Base-by-base conservation (phyloP, 192 early-diverging fungal species). In the Coemansia interrupta region DNA sequence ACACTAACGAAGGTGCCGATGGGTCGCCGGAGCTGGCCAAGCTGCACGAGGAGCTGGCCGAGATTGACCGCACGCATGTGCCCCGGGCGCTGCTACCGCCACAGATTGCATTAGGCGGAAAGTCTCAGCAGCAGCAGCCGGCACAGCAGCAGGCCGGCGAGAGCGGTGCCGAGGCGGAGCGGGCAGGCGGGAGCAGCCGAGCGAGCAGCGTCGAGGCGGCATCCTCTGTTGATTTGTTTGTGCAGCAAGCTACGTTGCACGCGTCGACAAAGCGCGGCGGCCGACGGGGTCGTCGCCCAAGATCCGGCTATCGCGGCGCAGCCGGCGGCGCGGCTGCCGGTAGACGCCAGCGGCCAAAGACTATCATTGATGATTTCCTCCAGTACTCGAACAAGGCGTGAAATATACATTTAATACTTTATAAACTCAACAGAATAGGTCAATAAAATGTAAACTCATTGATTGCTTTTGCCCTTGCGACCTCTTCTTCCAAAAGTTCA, bases 11-110 rank as follows among this genome's bases (percentile, higher is more conserved):
- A 0, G 43, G 14, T 1, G 7, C 52, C 1, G 23, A 44, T 0
- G 60, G 40, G 11, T 15, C 39, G 36, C 18, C 52, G 4, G 56
- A 40, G 40, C 30, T 59, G 0, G 43, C 43, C 7, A 20, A 26
- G 32, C 55, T 78, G 58, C 42, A 60, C 5, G 43, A 40, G 2
- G 68, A 71, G 19, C 65, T 78, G 17, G 49, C 58, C 0, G 41
- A 22, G 13, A 47, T 78, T 14, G 75, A 78, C 38, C 28, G 30
- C 11, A 28, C 57, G 0, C 44, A 48, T 17, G 43, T 71, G 19
- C 56, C 73, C 7, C 38, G 48, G 4, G 47, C 66, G 8, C 40
- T 78, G 24, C 42, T 78, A 5, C 75, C 75, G n/a, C 75, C 75
- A 0, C 26, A 47, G 1, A 42, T 72, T 18, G 55, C 61, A 2